Conservation (phyloP, 495 filamentous ascomycete genomes). For the Penicillium lagena region DNA sequence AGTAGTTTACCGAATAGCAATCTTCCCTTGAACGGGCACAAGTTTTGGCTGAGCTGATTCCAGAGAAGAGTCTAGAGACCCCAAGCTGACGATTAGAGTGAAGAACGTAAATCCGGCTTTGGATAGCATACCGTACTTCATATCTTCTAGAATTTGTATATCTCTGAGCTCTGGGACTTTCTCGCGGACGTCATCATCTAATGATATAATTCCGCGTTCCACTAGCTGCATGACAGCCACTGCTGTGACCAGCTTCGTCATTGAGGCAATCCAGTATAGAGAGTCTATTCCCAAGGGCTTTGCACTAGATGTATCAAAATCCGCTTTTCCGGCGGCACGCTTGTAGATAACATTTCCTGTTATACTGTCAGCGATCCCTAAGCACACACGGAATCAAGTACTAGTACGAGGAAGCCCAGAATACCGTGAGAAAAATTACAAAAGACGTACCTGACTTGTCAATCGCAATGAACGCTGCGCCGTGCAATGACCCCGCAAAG, state of each 20-base stretch:
- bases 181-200: constrained; percentile 28
- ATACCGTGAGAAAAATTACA: too few species aligned
- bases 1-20: constrained; percentile 1
- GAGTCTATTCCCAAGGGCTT: neutral
- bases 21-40: neutral
- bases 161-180: constrained; percentile 20
- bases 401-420: neutral
- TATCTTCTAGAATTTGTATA: neutral
- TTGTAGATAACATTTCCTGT: constrained; percentile 1
- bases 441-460: constrained; percentile 1
- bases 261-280: constrained; percentile 14
- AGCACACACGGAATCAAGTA: neutral
- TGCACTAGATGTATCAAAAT: neutral
- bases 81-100: too few species aligned
- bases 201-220: constrained; percentile 26
- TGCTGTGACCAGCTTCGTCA: constrained; percentile 32
- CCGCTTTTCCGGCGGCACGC: neutral
- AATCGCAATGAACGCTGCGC: constrained; percentile 2
- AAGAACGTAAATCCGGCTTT: too few species aligned
- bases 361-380: neutral
- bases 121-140: neutral
- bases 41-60: neutral
- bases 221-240: constrained; percentile 40
- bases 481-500: constrained; percentile 5
- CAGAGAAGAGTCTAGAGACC: too few species aligned